A percentile compares a stretch with the other conserved stretches of the same genome.
These are phyloP conservation scores for Polyporus tsugae DNA, from an alignment of 1,284 basidiomycete genomes.

Conservation along the genomic window DNA sequence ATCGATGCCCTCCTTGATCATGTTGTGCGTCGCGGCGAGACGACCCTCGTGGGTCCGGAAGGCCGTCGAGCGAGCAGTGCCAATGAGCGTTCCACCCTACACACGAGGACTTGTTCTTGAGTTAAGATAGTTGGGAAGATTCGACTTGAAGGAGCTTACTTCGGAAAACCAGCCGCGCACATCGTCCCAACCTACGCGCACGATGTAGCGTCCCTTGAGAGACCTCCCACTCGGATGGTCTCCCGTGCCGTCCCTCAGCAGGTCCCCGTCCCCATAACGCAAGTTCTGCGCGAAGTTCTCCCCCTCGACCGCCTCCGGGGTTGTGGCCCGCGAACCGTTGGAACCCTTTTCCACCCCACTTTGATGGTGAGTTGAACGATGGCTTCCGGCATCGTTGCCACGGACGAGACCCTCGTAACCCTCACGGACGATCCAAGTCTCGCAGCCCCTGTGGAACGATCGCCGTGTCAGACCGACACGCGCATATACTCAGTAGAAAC, in stretches of 20 bases:
- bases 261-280: conserved; percentile 90
- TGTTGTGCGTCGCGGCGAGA: conserved; percentile 86
- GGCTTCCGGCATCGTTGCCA: conserved; percentile 59
- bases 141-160: conserved; percentile 47
- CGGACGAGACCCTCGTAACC: conserved; percentile 95
- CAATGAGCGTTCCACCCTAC: conserved; percentile 96
- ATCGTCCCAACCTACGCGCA: conserved; percentile 98
- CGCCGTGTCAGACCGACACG: conserved; percentile 16
- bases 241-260: conserved; percentile 91
- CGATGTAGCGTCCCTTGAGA: conserved; percentile 92
- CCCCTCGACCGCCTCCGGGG: conserved; percentile 38
- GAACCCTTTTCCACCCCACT: conserved; percentile 32
- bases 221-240: conserved; percentile 76
- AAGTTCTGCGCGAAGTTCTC: conserved; percentile 69
- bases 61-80: conserved; percentile 89
- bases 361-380: conserved; percentile 23
- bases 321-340: conserved; percentile 33
- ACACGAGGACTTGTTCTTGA: conserved; percentile 6
- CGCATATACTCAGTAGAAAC: conserved; percentile 11
- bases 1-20: conserved; percentile 96
- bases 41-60: conserved; percentile 93
- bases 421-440: conserved; percentile 94
- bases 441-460: conserved; percentile 75
- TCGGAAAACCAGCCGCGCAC: conserved; percentile 95
- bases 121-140: conserved; percentile 11